Evolutionary conservation across 23 red algal genomes (phyloP), one percentile per base, ranked within the genome.

Genomic region (Gracilariopsis chorda): DNA sequence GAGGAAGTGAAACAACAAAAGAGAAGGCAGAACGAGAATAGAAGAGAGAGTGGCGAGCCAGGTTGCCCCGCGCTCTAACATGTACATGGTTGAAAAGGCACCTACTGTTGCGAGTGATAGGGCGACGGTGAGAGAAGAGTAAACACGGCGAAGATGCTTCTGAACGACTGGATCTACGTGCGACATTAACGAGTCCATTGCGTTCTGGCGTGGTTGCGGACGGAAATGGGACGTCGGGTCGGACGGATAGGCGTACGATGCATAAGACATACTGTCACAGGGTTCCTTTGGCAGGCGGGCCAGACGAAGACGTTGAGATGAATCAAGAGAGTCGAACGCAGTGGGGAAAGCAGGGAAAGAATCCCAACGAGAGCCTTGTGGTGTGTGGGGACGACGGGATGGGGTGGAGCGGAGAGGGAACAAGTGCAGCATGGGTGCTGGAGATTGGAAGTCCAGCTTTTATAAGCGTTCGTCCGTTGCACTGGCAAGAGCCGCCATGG

Each of bases 111-210:
- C 88, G 19, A 58, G 21, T 16, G 51, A 42, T 2, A 89, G 25
- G 14, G 68, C 65, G 72, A 52, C 47, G 69, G 58, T 73, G 27
- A 91, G 72, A 3, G 52, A 56, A 24, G 56, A 52, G 47, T 91
- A 91, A 55, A 91, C 88, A 35, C 51, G 53, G 44, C 75, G 74
- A 28, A 91, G 56, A 56, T 91, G 88, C 41, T 89, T 89, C 24
- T 78, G 85, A 61, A 76, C 52, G 12, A 70, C 51, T 36, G 70
- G 46, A 53, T 89, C 85, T 2, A 89, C 48, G 52, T 58, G 76
- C 36, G 67, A 73, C 37, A 46, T 73, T 17, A 73, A 42, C 2
- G 67, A 73, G 19, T 37, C 28, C 20, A 47, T 8, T 42, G 29
- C 17, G n/a, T 1, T 47, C 67, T 25, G 40, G 60, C n/a, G 60